Evolutionary conservation across 345 rosid species (phyloP).

Genomic region (Moringa oleifera): DNA sequence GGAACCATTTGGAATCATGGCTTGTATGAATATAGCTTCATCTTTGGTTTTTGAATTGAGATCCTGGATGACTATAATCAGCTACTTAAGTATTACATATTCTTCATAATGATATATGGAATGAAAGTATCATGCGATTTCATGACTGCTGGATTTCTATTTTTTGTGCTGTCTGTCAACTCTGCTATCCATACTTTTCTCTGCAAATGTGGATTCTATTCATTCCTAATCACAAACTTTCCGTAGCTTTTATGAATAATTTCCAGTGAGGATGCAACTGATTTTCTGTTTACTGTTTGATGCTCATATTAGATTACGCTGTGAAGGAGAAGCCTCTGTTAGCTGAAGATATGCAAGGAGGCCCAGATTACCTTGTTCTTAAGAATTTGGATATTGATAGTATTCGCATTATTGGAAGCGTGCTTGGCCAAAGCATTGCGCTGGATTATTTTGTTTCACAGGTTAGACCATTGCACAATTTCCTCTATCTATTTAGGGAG

Average conservation of each 20-base stretch:
- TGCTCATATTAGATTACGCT: slow-evolving; percentile 59
- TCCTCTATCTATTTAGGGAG: background rate
- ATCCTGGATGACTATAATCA: no score
- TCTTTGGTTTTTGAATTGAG: background rate
- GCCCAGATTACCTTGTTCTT: slow-evolving; percentile 69
- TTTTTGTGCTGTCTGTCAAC: no score
- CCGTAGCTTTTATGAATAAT: slow-evolving; percentile 1
- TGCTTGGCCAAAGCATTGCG: slow-evolving; percentile 94
- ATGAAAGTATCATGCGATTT: background rate
- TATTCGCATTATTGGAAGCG: slow-evolving; percentile 82
- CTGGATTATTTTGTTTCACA: slow-evolving; percentile 92
- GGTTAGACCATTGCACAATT: slow-evolving; percentile 32
- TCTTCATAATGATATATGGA: background rate
- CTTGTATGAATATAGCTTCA: background rate
- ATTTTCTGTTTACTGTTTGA: slow-evolving; percentile 17
- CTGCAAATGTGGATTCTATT: background rate
- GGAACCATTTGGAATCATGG: background rate
- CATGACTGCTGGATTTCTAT: background rate
- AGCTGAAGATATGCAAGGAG: slow-evolving; percentile 77
- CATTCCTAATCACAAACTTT: slow-evolving; percentile 5
- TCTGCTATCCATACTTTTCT: background rate
- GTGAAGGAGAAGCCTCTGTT: slow-evolving; percentile 75
- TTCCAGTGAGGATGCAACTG: slow-evolving; percentile 9
- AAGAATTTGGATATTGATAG: slow-evolving; percentile 77
- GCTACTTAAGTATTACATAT: background rate